phyloP scores from a whole-genome alignment of 441 rosid genomes.

The Populus trichocarpa region DNA sequence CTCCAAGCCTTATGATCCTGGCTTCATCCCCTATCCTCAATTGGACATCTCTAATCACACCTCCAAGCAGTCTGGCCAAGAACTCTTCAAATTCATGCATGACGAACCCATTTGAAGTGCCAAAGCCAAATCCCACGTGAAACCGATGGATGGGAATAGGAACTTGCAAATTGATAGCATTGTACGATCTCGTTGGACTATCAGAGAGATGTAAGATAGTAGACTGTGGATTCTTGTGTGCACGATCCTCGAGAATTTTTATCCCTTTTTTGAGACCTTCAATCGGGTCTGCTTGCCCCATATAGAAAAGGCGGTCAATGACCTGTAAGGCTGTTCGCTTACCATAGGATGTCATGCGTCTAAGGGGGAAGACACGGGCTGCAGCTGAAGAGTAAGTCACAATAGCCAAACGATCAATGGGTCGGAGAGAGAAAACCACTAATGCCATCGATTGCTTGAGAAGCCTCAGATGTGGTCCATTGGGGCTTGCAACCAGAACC shows the following conservation, averaged over 20 bases:
- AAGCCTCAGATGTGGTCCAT: conserved; percentile 75
- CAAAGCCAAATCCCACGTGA: conserved; percentile 70
- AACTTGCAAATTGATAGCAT: conserved; percentile 36
- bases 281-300: conserved; percentile 67
- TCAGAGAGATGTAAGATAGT: conserved; percentile 69
- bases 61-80: conserved; percentile 52
- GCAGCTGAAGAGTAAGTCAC: conserved; percentile 79
- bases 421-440: conserved; percentile 67
- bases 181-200: conserved; percentile 55
- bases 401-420: conserved; percentile 70
- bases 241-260: conserved; percentile 74
- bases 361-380: conserved; percentile 66
- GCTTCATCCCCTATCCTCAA: conserved; percentile 64
- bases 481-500: conserved; percentile 75
- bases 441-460: conserved; percentile 80
- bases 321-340: conserved; percentile 71
- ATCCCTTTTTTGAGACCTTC: conserved; percentile 78
- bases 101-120: conserved; percentile 61
- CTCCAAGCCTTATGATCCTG: conserved; percentile 52
- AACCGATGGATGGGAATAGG: conserved; percentile 62
- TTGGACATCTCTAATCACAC: conserved; percentile 56
- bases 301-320: conserved; percentile 73
- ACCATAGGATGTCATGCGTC: conserved; percentile 80
- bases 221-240: conserved; percentile 61
- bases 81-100: conserved; percentile 80